phyloP scores from a whole-genome alignment of 1,284 basidiomycete species.

The Leccinum griseonigrum region DNA sequence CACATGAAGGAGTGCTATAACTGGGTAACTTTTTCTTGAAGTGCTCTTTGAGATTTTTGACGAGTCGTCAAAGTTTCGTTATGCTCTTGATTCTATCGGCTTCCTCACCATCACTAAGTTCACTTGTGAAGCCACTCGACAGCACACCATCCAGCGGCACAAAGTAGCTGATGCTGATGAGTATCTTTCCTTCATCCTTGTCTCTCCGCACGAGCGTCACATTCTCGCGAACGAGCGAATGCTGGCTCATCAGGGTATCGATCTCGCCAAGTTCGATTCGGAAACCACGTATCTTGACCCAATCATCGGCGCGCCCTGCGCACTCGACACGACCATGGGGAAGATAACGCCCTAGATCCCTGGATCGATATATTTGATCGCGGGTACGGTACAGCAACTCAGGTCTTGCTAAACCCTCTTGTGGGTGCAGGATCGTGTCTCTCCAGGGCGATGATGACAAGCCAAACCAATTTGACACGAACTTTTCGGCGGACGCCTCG shows the following conservation, averaged over 20 bases:
- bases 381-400: slow-evolving; percentile 83
- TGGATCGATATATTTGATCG: slow-evolving; percentile 97
- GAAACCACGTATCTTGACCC: slow-evolving; percentile 99
- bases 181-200: slow-evolving; percentile 99
- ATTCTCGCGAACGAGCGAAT: slow-evolving; percentile 93
- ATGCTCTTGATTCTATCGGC: slow-evolving; percentile 67
- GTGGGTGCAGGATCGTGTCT: slow-evolving; percentile 72
- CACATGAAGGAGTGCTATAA: slow-evolving; percentile 85
- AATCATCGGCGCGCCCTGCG: slow-evolving; percentile 96
- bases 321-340: slow-evolving; percentile 97
- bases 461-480: slow-evolving; percentile 91
- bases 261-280: slow-evolving; percentile 99
- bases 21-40: slow-evolving; percentile 96
- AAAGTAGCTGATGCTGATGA: slow-evolving; percentile 85
- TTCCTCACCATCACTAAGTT: slow-evolving; percentile 62
- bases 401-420: slow-evolving; percentile 55
- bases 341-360: slow-evolving; percentile 93
- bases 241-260: slow-evolving; percentile 93
- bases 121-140: slow-evolving; percentile 76
- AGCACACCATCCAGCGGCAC: slow-evolving; percentile 82
- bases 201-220: slow-evolving; percentile 96
- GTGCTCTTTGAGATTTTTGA: slow-evolving; percentile 93
- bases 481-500: slow-evolving; percentile 86
- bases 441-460: slow-evolving; percentile 47
- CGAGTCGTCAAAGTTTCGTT: slow-evolving; percentile 80